Conservation (phyloP, 306 rosid genomes). For the Purshia tridentata region DNA sequence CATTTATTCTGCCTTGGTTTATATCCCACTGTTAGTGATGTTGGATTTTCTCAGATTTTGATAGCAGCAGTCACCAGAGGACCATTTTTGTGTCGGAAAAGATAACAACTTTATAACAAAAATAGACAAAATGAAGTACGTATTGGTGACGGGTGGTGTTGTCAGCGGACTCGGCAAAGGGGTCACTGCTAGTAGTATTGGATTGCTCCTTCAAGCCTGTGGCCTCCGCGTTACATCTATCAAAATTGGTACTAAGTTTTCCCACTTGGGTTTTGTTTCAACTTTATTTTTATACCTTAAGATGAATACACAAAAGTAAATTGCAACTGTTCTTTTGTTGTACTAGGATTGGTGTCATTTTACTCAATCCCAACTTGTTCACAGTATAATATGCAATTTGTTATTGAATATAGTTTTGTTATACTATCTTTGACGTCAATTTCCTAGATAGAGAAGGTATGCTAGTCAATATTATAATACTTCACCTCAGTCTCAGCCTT, state of each 20-base stretch:
- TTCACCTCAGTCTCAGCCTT: not conserved
- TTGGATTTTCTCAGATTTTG: constrained; percentile 43
- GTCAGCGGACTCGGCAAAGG: constrained; percentile 96
- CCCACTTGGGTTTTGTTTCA: constrained; percentile 2
- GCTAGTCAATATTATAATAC: not conserved
- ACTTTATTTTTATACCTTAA: not conserved
- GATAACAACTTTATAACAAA: not conserved
- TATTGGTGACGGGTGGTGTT: constrained; percentile 92
- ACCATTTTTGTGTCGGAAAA: constrained; percentile 12
- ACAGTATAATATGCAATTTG: not conserved
- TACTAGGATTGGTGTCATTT: not conserved
- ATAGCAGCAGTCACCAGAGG: constrained; percentile 38
- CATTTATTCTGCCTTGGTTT: constrained; percentile 20
- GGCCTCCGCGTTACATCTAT: constrained; percentile 87
- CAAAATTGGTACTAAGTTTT: constrained; percentile 60
- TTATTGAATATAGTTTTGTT: constrained; percentile 1
- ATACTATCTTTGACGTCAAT: not conserved
- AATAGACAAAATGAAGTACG: constrained; percentile 64
- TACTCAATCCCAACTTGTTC: not conserved
- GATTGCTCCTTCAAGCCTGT: constrained; percentile 73
- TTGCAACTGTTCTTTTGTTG: not conserved
- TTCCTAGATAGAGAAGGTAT: constrained; percentile 2
- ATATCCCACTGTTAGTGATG: constrained; percentile 22
- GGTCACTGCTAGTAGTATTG: constrained; percentile 87
- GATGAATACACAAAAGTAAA: constrained; percentile 4